A percentile compares a stretch with the other conserved stretches of the same genome.
These are phyloP conservation scores for Cystobasidium sp. DNA, from an alignment of 1,284 basidiomycete species.

Conservation along the genomic window DNA sequence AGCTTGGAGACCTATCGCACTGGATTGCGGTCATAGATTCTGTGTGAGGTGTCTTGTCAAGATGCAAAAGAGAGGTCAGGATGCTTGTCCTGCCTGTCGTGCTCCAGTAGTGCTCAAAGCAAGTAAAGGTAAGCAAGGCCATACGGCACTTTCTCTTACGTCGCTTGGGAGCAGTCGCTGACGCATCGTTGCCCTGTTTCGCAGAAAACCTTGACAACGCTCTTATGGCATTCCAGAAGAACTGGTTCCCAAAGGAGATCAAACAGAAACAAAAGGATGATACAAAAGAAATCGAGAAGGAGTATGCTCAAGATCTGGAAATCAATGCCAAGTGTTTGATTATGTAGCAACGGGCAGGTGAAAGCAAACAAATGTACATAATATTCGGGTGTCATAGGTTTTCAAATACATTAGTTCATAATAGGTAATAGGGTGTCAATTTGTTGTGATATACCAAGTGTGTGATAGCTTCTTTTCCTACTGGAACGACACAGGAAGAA, in stretches of 20 bases:
- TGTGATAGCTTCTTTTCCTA: background rate
- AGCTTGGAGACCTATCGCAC: conserved; percentile 65
- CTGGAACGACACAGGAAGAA: background rate
- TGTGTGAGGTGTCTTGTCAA: conserved; percentile 77
- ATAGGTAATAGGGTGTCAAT: background rate
- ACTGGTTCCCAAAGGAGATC: conserved; percentile 90
- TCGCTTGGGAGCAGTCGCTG: conserved; percentile 22
- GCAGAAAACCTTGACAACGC: conserved; percentile 80
- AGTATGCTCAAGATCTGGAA: conserved; percentile 35
- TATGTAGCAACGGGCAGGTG: background rate
- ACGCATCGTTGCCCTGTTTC: background rate
- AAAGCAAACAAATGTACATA: background rate
- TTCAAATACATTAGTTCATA: background rate
- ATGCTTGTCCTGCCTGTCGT: conserved; percentile 84
- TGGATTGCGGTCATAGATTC: conserved; percentile 72
- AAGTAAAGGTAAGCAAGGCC: conserved; percentile 64
- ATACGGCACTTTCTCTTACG: background rate
- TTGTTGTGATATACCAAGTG: background rate
- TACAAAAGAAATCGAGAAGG: conserved; percentile 35
- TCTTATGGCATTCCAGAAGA: conserved; percentile 80
- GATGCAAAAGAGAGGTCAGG: conserved; percentile 83
- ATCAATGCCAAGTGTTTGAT: conserved; percentile 5
- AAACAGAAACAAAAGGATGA: conserved; percentile 53
- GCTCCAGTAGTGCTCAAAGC: conserved; percentile 74
- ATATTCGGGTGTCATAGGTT: background rate